phyloP scores from a whole-genome alignment of 352 stramenopile species.

The Pythium grandisporangium region DNA sequence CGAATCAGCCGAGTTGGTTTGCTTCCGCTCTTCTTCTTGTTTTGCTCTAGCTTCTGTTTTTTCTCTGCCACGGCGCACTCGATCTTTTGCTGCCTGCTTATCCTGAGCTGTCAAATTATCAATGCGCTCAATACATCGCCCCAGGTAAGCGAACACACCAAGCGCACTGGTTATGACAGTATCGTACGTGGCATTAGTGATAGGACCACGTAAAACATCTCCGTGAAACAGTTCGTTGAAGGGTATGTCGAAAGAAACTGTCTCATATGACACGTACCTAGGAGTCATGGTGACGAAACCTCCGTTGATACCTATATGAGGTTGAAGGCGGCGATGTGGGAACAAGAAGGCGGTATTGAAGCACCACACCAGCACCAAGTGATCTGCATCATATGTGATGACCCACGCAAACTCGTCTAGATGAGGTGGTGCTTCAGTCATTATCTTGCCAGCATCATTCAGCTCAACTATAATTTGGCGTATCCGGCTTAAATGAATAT shows the following conservation, averaged over 20 bases:
- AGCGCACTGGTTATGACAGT: not conserved
- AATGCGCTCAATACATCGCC: constrained; percentile 9
- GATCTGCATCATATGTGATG: constrained; percentile 34
- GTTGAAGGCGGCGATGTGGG: constrained; percentile 31
- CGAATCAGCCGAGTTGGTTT: too few relatives aligned
- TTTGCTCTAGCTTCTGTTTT: too few relatives aligned
- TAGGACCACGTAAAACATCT: too few relatives aligned
- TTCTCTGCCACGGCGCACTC: not conserved
- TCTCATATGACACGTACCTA: constrained; percentile 2
- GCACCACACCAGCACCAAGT: constrained; percentile 39
- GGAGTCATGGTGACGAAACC: constrained; percentile 2
- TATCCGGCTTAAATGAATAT: constrained; percentile 37
- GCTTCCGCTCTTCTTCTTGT: too few relatives aligned
- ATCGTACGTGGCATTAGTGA: not conserved
- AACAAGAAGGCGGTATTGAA: constrained; percentile 44
- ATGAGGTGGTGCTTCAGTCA: constrained; percentile 3
- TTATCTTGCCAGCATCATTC: constrained; percentile 4
- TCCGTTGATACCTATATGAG: constrained; percentile 10
- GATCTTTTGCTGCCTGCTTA: not conserved
- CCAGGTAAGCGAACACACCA: constrained; percentile 8
- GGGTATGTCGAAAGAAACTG: not conserved
- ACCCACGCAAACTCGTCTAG: constrained; percentile 41
- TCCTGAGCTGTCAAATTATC: constrained; percentile 5
- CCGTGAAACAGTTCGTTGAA: too few relatives aligned
- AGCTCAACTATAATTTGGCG: constrained; percentile 23